These are phyloP conservation scores for Tilletia setariae DNA, from an alignment of 1,284 basidiomycete species.

Conservation along the genomic window DNA sequence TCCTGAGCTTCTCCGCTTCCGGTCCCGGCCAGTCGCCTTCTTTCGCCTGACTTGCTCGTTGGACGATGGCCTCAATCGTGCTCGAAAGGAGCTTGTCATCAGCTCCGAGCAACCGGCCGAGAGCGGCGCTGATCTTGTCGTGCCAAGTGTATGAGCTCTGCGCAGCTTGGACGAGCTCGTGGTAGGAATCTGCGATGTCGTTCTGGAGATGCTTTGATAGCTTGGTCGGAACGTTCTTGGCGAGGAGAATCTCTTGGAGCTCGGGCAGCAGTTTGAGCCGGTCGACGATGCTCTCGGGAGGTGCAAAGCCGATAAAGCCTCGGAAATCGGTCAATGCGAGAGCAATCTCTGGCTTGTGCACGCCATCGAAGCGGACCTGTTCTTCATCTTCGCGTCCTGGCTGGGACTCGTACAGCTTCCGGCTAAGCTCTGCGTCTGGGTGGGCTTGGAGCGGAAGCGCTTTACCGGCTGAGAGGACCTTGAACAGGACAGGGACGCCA, in stretches of 20 bases:
- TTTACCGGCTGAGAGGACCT: neutral
- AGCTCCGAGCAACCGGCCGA: neutral
- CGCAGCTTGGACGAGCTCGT: neutral
- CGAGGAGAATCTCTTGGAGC: neutral
- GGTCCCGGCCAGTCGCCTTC: neutral
- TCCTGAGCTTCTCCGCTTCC: neutral
- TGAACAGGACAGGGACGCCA: slow-evolving; percentile 13
- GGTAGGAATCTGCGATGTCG: neutral
- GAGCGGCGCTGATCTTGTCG: neutral
- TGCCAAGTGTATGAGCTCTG: neutral
- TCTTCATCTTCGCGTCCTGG: neutral
- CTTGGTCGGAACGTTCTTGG: neutral
- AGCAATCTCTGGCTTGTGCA: slow-evolving; percentile 16
- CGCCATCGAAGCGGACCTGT: slow-evolving; percentile 15
- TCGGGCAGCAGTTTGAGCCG: slow-evolving; percentile 6
- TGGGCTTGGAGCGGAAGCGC: slow-evolving; percentile 13
- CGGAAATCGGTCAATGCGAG: slow-evolving; percentile 3
- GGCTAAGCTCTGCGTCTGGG: neutral
- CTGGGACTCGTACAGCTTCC: neutral
- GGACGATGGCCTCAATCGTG: neutral
- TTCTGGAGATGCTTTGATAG: neutral
- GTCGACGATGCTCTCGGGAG: neutral
- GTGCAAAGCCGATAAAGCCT: slow-evolving; percentile 13
- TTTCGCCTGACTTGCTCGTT: neutral
- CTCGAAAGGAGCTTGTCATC: neutral